These are phyloP conservation scores for Flaveria robusta DNA, from an alignment of 129 eudicot genomes.

Conservation along the genomic window DNA sequence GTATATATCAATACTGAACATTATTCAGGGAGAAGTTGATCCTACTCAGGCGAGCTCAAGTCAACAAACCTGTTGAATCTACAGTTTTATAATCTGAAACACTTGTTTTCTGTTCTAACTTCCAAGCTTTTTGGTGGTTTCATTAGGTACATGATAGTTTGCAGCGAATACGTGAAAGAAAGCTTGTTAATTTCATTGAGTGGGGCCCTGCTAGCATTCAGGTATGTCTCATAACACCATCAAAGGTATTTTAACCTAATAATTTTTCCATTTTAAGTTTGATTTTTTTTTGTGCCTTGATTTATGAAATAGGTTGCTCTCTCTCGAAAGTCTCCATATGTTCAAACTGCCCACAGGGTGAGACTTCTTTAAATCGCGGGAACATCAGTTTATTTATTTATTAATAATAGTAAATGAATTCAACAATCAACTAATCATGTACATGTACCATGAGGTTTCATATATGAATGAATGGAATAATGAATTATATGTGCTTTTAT, in stretches of 20 bases:
- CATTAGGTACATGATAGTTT: conserved; percentile 92
- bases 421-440: conserved; percentile 10
- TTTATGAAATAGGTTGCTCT: conserved; percentile 73
- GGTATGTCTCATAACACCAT: conserved; percentile 37
- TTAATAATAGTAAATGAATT: not conserved
- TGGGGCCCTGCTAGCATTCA: conserved; percentile 99
- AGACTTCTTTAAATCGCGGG: conserved; percentile 12
- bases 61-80: not conserved
- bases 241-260: not conserved
- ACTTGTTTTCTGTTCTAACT: not conserved
- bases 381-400: not conserved
- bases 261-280: not conserved
- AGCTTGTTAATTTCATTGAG: conserved; percentile 95
- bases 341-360: conserved; percentile 96
- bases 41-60: conserved; percentile 77
- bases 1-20: conserved; percentile 90
- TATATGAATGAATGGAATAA: conserved; percentile 5
- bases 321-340: conserved; percentile 98
- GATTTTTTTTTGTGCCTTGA: conserved; percentile 12
- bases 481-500: not conserved
- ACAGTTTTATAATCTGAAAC: not conserved
- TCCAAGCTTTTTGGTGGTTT: conserved; percentile 19
- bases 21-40: conserved; percentile 98
- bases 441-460: not conserved
- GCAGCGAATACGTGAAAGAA: conserved; percentile 93